Base-by-base conservation (phyloP, 306 rosid species). In the Castanea mollissima region DNA sequence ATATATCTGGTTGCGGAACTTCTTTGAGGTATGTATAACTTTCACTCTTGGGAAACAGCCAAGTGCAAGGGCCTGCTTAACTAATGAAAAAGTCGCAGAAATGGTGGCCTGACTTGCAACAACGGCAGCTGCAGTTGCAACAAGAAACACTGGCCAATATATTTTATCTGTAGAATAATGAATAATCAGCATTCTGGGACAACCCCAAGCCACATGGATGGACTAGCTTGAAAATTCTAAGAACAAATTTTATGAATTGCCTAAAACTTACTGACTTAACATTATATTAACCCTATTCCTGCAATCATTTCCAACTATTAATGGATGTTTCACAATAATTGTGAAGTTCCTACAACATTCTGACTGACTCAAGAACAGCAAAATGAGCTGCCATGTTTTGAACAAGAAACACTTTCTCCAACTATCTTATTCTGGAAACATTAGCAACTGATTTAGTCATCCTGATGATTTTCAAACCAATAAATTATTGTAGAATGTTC, bases 31-130 rank as follows among this genome's bases (percentile, higher is more conserved):
- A 81, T 95, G 86, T 46, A 95, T 89, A 74, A 95, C 94, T 90
- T 93, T 95, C 75, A 95, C 99, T 82, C 99, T 89, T 13, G 98
- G 99, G 84, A 95, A 95, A 74, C 97, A 95, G 74, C 99, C 98
- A 69, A 81, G 97, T 19, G 99, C 92, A 85, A 88, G 92, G 79
- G 99, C 99, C 85, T 95, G 98, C 93, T 95, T 93, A 81, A 93
- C 87, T 73, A 95, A 80, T 5, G 98, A 91, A 88, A 90, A 95
- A 10, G 98, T 91, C 70, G 99, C 98, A n/a, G 91, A 81, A 80
- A 95, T 91, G 25, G 98, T 95, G 52, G 98, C 97, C 79, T 95
- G 99, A 82, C 97, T 95, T 49, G 97, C 99, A 74, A 95, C 98
- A 80, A 93, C 31, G 65, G 99, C 99, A 65, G 99, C 99, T 41